Percentiles rank a stretch among this genome's conserved stretches.
These are phyloP conservation scores for Kandelia obovata DNA, from an alignment of 345 rosid species.

Conservation along the genomic window DNA sequence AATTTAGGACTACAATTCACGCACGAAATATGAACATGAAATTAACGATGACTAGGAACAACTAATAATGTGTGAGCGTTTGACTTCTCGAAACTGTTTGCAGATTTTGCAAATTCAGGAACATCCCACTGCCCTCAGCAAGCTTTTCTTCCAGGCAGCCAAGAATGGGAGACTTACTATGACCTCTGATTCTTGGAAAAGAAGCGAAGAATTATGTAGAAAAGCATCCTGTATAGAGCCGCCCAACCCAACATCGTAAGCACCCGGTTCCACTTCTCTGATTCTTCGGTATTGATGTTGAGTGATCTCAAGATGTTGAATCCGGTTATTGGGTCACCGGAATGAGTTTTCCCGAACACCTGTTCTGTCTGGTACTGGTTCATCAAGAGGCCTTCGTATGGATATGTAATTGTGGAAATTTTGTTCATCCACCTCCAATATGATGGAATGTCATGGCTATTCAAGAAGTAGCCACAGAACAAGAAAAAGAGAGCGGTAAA, in stretches of 20 bases:
- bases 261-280: slow-evolving; percentile 47
- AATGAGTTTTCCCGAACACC: slow-evolving; percentile 12
- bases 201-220: slow-evolving; percentile 54
- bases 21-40: too few relatives aligned
- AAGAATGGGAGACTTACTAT: slow-evolving; percentile 15
- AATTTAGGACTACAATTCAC: too few relatives aligned
- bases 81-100: too few relatives aligned
- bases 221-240: slow-evolving; percentile 49
- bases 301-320: slow-evolving; percentile 32
- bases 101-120: too few relatives aligned
- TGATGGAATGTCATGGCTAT: slow-evolving; percentile 38
- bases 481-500: slow-evolving; percentile 65
- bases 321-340: slow-evolving; percentile 20
- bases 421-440: slow-evolving; percentile 77
- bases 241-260: slow-evolving; percentile 59
- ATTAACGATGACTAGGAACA: too few relatives aligned
- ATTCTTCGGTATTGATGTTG: slow-evolving; percentile 23
- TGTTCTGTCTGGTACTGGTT: slow-evolving; percentile 43
- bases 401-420: slow-evolving; percentile 64
- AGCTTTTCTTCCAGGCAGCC: neutral
- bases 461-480: slow-evolving; percentile 66
- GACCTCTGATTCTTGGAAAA: slow-evolving; percentile 58
- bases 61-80: too few relatives aligned
- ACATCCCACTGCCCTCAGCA: too few relatives aligned
- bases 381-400: slow-evolving; percentile 65